Evolutionary conservation across 176 grass and related monocot species (phyloP), one percentile per base, ranked within the genome.

Genomic region (Panicum miliaceum): DNA sequence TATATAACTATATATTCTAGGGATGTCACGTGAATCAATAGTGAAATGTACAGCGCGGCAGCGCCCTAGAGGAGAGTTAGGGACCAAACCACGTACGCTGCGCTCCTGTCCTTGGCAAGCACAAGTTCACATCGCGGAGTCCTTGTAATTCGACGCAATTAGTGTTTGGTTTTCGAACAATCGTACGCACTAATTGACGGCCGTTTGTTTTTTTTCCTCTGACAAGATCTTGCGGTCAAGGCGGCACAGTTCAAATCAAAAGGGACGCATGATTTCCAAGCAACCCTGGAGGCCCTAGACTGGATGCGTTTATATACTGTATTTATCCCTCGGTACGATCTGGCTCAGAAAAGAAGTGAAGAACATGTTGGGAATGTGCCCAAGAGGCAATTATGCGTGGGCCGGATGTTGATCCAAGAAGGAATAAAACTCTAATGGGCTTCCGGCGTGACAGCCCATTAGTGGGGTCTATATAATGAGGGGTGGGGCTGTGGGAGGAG

Each of bases 201-300:
- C 2, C 22, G 8, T 35, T 60, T 70, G 62, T 38, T 69, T 10
- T 41, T 41, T 32, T 69, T 81, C 65, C 64, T 50, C 76, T 82
- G 86, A 70, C 57, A 41, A 71, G 75, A 52, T 82, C 53, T 71
- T 37, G 12, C 62, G 42, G 72, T 69, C 79, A 61, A 60, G 71
- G 42, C 27, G 54, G n/a, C 26, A 5, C 26, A 5, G 48, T 16
- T 67, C 60, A 81, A 87, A 87, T 87, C 71, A 50, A 60, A 13
- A 59, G 64, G 9, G 15, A n/a, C 75, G 50, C 63, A 51, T 74
- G 71, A 35, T 75, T 87, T 82, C 50, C 6, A 32, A 32, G 29
- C 29, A 40, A 41, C 43, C 43, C 36, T 41, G 40, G 29, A 32
- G 29, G 29, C 29, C 66, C 20, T 69, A 70, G 41, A 26, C 67